Percentiles rank a stretch among this genome's conserved stretches.
Conservation (phyloP, 352 stramenopile genomes). For the Detonula confervacea region DNA sequence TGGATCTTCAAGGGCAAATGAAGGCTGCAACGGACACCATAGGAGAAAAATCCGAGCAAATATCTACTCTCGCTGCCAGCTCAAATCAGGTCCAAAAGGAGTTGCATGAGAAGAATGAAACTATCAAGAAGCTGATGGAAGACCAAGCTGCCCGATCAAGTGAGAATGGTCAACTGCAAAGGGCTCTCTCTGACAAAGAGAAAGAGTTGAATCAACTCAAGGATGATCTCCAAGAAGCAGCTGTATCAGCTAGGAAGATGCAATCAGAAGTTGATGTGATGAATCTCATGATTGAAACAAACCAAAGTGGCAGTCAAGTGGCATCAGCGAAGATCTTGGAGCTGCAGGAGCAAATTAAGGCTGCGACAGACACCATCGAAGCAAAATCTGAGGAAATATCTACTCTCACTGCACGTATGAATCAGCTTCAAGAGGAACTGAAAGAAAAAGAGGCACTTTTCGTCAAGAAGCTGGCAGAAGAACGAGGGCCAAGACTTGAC, state of each 20-base stretch:
- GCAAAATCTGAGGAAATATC: constrained; percentile 10
- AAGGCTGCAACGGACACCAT: constrained; percentile 18
- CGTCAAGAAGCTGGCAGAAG: neutral
- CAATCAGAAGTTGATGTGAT: constrained; percentile 1
- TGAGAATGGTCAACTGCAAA: constrained; percentile 11
- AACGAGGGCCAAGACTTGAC: constrained; percentile 8
- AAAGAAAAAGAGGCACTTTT: neutral
- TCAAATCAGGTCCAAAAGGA: constrained; percentile 16
- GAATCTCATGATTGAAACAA: neutral
- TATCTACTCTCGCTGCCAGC: constrained; percentile 14
- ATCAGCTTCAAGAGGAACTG: neutral
- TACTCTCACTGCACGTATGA: neutral
- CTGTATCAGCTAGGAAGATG: neutral
- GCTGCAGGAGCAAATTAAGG: neutral
- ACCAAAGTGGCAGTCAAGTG: neutral
- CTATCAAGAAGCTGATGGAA: constrained; percentile 26
- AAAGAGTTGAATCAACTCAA: constrained; percentile 9
- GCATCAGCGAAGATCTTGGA: neutral
- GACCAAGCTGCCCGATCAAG: constrained; percentile 4
- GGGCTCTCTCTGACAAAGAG: constrained; percentile 5
- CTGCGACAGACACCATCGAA: neutral
- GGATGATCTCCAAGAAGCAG: constrained; percentile 1
- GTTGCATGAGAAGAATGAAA: constrained; percentile 16
- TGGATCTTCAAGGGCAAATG: constrained; percentile 18
- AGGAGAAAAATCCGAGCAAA: constrained; percentile 20